A percentile compares a stretch with the other conserved stretches of the same genome.
phyloP scores from a whole-genome alignment of 345 rosid species.

The Physaria fendleri region DNA sequence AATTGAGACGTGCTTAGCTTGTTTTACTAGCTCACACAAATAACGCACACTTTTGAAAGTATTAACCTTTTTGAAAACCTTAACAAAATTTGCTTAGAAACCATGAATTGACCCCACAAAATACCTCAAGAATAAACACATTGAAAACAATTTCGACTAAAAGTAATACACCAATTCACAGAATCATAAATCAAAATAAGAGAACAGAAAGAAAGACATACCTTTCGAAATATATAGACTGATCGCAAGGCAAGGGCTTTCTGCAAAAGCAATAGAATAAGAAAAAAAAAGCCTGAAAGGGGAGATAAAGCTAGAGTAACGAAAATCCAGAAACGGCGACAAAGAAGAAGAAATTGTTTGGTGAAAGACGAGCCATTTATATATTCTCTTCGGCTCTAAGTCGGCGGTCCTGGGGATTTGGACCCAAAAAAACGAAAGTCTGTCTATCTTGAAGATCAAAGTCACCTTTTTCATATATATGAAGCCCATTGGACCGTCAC shows the following conservation, averaged over 20 bases:
- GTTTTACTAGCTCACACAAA: too few relatives aligned
- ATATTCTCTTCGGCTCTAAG: slow-evolving; percentile 10
- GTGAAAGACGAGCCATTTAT: neutral
- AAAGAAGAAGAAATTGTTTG: neutral
- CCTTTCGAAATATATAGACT: neutral
- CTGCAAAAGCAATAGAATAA: neutral
- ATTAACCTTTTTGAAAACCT: too few relatives aligned
- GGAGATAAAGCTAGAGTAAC: neutral
- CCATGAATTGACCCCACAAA: too few relatives aligned
- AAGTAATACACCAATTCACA: neutral
- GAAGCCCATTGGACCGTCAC: slow-evolving; percentile 1
- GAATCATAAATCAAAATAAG: neutral
- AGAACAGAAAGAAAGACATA: neutral
- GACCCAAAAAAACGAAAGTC: too few relatives aligned
- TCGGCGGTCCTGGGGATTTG: slow-evolving; percentile 13
- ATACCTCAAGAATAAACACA: neutral
- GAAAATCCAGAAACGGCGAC: slow-evolving; percentile 23
- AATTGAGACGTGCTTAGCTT: too few relatives aligned
- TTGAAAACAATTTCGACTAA: neutral
- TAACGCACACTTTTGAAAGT: too few relatives aligned
- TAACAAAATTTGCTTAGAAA: too few relatives aligned
- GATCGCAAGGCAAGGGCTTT: slow-evolving; percentile 9
- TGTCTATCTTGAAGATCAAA: slow-evolving; percentile 7
- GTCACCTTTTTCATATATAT: neutral
- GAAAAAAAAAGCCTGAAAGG: neutral